Base-by-base conservation (phyloP, 192 early-diverging fungal genomes). In the Neocallimastix lanati region DNA sequence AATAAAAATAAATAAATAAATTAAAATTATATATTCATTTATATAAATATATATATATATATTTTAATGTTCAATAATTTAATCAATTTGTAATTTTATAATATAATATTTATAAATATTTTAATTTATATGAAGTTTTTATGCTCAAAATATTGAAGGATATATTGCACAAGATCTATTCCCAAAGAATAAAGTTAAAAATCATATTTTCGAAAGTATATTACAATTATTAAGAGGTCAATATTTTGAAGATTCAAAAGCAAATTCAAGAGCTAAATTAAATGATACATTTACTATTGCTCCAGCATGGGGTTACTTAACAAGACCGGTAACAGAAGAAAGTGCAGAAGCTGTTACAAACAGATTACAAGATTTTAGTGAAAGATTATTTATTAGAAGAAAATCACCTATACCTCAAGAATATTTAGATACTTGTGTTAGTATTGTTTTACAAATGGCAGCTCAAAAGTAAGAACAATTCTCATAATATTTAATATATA, bases 381-480 rank as follows among this genome's bases (percentile, higher is more conserved):
- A 88, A 67, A 37, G 78, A 25, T n/a, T 86, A 18, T 86, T 88
- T 83, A 78, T 88, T 13, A 76, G 79, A 25, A 37, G 84, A 28
- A 86, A 84, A 77, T 77, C 28, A 80, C 30, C 29, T 21, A 82
- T 88, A 78, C 37, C 78, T 12, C 77, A 79, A 28, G 85, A 88
- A 33, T 80, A 84, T 79, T 58, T 88, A 29, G 86, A 88, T 37
- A 83, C 78, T 11, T 81, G 80, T 76, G 84, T 81, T 11, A 84
- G 81, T 14, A 86, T 88, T 82, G 77, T 86, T 16, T 80, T 88
- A 12, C 87, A 88, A 80, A 88, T 88, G 82, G 86, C 85, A 4
- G 84, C 84, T 15, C 87, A 88, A 40, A 83, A 81, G 85, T 86
- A 80, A 76, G 77, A 33, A 33, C n/a, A n/a, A n/a, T n/a, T n/a